Base-by-base conservation (phyloP, 257 asterid species). In the Jaltomata sinuosa region DNA sequence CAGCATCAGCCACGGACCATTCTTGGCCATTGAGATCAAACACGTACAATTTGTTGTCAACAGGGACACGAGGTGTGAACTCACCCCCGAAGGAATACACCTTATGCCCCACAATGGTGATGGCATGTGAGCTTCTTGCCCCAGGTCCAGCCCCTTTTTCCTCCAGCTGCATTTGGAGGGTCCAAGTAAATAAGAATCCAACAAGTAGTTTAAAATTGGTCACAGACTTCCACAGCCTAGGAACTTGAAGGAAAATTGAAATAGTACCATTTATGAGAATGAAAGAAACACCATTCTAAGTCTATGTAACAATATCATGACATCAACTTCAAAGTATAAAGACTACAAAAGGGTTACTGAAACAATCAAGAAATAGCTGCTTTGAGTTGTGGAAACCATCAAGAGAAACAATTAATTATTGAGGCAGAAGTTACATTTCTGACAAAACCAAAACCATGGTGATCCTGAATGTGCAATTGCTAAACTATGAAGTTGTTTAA, bases 91-190 rank as follows among this genome's bases (percentile, higher is more conserved):
- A 95, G 7, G 96, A 91, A 52, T 94, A 95, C 25, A 88, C 92
- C 50, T 93, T 93, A 3, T 92, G 84, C 9, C 98, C 99, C 3
- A 94, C 95, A 61, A 94, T 89, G 64, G 97, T 90, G 80, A 95
- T 89, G 31, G 98, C 95, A 83, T 95, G 99, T 2, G 98, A 95
- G 89, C 98, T 95, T 90, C 99, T 90, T 59, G 97, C 93, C 85
- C 99, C 99, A 38, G 99, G 98, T 15, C 97, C 97, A 2, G 42
- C 52, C 50, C 97, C 98, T 32, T 87, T 94, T 85, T 94, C 97
- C 53, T 90, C 93, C 84, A 95, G 82, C 99, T 94, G 95, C 93
- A 92, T 55, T 25, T 53, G 25, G 61, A 45, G 40, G 54, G 40
- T 22, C 16, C 21, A 74, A 45, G 59, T 47, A 16, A 45, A 25